Evolutionary conservation across 768 basidiomycete species (phyloP).

Genomic region (Hypholoma sublateritium): DNA sequence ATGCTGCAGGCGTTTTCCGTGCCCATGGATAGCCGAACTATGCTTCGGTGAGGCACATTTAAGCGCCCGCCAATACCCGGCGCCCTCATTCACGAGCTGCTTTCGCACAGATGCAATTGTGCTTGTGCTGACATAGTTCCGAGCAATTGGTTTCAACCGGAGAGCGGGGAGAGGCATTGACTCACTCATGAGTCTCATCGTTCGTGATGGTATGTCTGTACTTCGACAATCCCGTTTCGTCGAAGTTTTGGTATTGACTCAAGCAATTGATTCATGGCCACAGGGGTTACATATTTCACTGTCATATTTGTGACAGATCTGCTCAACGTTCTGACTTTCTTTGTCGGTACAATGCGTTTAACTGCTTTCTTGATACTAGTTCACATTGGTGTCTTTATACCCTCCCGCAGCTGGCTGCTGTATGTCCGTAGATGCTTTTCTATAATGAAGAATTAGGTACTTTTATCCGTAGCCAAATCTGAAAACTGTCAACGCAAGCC

Average conservation of each 20-base stretch:
- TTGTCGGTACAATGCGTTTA: background rate
- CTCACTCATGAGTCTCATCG: background rate
- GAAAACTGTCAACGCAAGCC: background rate
- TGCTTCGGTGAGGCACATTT: too few relatives aligned
- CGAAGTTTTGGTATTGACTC: background rate
- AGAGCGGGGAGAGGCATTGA: background rate
- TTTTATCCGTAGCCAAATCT: background rate
- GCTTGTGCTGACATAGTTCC: background rate
- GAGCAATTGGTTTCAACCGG: background rate
- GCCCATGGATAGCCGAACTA: too few relatives aligned
- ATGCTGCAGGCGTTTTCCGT: too few relatives aligned
- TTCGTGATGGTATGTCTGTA: conserved; percentile 4
- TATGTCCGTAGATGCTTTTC: background rate
- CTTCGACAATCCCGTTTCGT: background rate
- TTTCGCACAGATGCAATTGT: background rate
- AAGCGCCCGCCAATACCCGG: too few relatives aligned
- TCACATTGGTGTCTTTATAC: background rate
- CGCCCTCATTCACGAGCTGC: too few relatives aligned
- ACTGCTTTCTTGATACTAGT: background rate
- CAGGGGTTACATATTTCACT: conserved; percentile 4
- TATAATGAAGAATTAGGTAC: too few relatives aligned
- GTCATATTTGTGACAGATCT: conserved; percentile 6
- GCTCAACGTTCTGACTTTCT: conserved; percentile 5
- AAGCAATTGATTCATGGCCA: background rate
- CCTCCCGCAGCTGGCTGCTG: background rate